These are phyloP conservation scores for Westerdykella ornata DNA, from an alignment of 2,329 filamentous ascomycete genomes.

Conservation along the genomic window DNA sequence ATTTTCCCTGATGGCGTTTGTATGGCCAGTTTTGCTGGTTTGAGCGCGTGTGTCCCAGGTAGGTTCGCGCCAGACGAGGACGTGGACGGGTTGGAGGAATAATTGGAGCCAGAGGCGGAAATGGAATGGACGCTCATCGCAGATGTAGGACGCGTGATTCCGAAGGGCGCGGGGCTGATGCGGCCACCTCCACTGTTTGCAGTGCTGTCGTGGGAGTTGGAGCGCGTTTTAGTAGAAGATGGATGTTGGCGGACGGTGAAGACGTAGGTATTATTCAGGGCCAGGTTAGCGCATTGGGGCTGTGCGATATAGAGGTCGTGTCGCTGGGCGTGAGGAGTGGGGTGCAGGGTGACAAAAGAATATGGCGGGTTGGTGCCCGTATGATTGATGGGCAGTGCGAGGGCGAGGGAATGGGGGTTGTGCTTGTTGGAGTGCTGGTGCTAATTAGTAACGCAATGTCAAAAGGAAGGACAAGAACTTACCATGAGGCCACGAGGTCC, in stretches of 20 bases:
- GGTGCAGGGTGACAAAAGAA: slow-evolving; percentile 86
- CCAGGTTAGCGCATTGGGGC: slow-evolving; percentile 82
- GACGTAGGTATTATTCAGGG: slow-evolving; percentile 95
- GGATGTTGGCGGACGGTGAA: slow-evolving; percentile 94
- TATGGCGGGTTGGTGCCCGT: slow-evolving; percentile 89
- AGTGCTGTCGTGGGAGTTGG: slow-evolving; percentile 30
- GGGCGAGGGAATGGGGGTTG: slow-evolving; percentile 84
- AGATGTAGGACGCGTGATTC: slow-evolving; percentile 46
- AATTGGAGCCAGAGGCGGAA: slow-evolving; percentile 47
- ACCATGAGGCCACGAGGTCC: slow-evolving; percentile 88
- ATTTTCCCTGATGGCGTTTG: slow-evolving; percentile 95
- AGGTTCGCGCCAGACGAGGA: slow-evolving; percentile 51
- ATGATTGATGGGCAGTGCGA: slow-evolving; percentile 84
- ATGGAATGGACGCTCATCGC: slow-evolving; percentile 57
- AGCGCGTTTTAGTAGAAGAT: slow-evolving; percentile 45
- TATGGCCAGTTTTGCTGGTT: slow-evolving; percentile 92
- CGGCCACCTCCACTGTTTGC: slow-evolving; percentile 40
- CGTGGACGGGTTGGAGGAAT: slow-evolving; percentile 50
- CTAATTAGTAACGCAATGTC: slow-evolving; percentile 11
- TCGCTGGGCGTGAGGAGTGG: slow-evolving; percentile 92
- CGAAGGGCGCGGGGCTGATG: slow-evolving; percentile 46
- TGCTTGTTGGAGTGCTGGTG: slow-evolving; percentile 78
- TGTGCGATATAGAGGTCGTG: slow-evolving; percentile 97
- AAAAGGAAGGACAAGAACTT: slow-evolving; percentile 10
- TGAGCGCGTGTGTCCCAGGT: slow-evolving; percentile 53